Conservation (phyloP, 345 rosid species). For the Populus davidiana region DNA sequence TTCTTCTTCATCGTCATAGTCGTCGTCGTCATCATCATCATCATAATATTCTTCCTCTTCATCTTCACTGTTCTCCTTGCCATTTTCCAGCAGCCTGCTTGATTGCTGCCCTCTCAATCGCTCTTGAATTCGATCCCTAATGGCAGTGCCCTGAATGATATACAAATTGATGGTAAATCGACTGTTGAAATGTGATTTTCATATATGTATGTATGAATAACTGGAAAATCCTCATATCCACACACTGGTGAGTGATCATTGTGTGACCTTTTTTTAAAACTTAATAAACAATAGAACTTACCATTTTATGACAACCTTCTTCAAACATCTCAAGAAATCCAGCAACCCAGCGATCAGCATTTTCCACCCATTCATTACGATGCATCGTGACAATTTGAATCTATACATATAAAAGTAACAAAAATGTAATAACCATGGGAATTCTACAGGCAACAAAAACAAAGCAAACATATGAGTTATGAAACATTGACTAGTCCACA, state of each 20-base stretch:
- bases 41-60: conserved; percentile 31
- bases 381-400: conserved; percentile 77
- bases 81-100: conserved; percentile 35
- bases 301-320: conserved; percentile 99
- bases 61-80: conserved; percentile 17
- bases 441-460: no score
- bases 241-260: background rate
- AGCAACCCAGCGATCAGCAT: conserved; percentile 98
- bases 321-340: conserved; percentile 98
- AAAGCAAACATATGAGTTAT: background rate
- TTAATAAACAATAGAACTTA: conserved; percentile 17
- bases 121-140: conserved; percentile 80
- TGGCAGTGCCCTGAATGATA: conserved; percentile 67
- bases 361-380: conserved; percentile 93
- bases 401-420: conserved; percentile 5
- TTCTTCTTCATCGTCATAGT: conserved; percentile 13
- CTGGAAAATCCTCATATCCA: background rate
- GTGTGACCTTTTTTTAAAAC: background rate
- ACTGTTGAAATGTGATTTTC: background rate
- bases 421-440: background rate
- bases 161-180: background rate
- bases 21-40: conserved; percentile 3
- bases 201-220: background rate
- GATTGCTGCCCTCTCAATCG: conserved; percentile 52
- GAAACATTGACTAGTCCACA: background rate